These are phyloP conservation scores for Flaveria brownii DNA, from an alignment of 129 eudicot genomes.

Conservation along the genomic window DNA sequence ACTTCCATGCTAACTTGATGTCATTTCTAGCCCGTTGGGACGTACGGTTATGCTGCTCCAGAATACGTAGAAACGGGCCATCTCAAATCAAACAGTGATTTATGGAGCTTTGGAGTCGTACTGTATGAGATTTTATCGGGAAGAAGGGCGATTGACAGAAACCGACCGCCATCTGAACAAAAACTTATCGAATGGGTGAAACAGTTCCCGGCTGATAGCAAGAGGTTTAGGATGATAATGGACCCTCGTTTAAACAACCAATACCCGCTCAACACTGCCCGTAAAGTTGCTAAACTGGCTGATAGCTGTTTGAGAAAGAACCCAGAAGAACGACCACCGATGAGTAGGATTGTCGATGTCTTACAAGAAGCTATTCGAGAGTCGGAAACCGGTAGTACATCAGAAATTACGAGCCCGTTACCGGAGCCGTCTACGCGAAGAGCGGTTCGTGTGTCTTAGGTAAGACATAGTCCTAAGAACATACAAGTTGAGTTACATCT, in stretches of 20 bases:
- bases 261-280: constrained; percentile 54
- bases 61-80: constrained; percentile 78
- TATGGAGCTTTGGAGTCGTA: constrained; percentile 81
- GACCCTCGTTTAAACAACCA: constrained; percentile 62
- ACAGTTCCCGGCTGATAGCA: constrained; percentile 67
- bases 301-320: constrained; percentile 60
- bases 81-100: constrained; percentile 64
- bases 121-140: constrained; percentile 75
- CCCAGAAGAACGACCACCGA: constrained; percentile 59
- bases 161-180: constrained; percentile 54
- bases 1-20: constrained; percentile 16
- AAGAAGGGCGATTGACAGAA: constrained; percentile 62
- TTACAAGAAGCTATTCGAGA: constrained; percentile 59
- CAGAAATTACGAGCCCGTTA: constrained; percentile 15
- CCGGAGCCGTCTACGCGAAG: constrained; percentile 37
- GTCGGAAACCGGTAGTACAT: constrained; percentile 35
- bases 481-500: neutral
- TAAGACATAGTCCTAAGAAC: neutral
- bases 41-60: constrained; percentile 87
- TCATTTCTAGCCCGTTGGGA: constrained; percentile 69
- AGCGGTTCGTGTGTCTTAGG: constrained; percentile 31
- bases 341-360: constrained; percentile 55
- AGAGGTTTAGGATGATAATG: constrained; percentile 62
- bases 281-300: constrained; percentile 63
- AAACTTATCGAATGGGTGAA: constrained; percentile 86